Conservation (phyloP, 2,329 filamentous ascomycete species). For the Diplodia corticola region DNA sequence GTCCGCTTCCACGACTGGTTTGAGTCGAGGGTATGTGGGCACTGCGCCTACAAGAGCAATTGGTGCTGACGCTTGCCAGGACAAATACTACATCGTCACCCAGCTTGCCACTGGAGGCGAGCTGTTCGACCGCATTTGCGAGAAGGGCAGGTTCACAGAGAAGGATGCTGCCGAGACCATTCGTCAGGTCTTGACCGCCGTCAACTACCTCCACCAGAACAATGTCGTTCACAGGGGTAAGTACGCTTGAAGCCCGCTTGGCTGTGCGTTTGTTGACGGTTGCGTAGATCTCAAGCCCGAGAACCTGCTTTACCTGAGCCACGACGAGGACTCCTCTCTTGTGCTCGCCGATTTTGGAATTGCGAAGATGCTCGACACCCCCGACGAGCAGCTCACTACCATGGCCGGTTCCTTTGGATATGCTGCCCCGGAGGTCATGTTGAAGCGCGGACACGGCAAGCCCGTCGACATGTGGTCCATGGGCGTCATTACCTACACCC, state of each 20-base stretch:
- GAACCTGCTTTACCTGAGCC: conserved; percentile 90
- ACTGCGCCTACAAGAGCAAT: background rate
- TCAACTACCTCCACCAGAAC: conserved; percentile 90
- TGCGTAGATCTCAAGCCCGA: conserved; percentile 88
- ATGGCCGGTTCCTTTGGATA: conserved; percentile 99
- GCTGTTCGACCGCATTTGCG: conserved; percentile 96
- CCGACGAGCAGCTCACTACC: conserved; percentile 88
- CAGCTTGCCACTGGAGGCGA: conserved; percentile 94
- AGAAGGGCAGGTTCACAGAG: conserved; percentile 96
- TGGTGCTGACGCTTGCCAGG: conserved; percentile 53
- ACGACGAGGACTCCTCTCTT: conserved; percentile 73
- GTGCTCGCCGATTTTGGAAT: conserved; percentile 98
- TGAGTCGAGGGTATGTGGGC: conserved; percentile 76
- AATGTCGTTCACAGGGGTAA: conserved; percentile 94
- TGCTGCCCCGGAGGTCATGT: conserved; percentile 96
- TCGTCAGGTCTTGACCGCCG: conserved; percentile 86
- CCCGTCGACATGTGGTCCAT: conserved; percentile 99
- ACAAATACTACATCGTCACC: conserved; percentile 99
- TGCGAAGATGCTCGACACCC: conserved; percentile 92
- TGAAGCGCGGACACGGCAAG: conserved; percentile 96
- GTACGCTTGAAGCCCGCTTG: conserved; percentile 22
- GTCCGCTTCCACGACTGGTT: conserved; percentile 99
- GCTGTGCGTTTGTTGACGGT: conserved; percentile 28
- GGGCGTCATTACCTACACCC: conserved; percentile 96
- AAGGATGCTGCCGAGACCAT: conserved; percentile 97